phyloP scores from a whole-genome alignment of 2,329 filamentous ascomycete genomes.

The Ceratocystis huliohia region DNA sequence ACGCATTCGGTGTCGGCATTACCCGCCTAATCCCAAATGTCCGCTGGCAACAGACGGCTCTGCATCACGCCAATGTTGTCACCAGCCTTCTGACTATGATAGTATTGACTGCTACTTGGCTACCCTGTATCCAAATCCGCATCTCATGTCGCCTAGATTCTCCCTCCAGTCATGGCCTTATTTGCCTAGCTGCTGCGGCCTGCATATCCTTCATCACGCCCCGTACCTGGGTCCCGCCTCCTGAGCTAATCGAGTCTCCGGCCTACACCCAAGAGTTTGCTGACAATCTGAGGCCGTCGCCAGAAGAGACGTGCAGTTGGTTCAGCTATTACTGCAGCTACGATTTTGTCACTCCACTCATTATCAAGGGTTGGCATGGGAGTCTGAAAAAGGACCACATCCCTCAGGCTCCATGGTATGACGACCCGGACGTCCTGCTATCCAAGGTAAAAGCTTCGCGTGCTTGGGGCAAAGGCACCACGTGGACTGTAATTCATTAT shows the following conservation, averaged over 20 bases:
- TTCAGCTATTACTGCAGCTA: slow-evolving; percentile 40
- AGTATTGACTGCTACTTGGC: slow-evolving; percentile 29
- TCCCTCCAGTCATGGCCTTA: slow-evolving; percentile 21
- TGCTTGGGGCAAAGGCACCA: slow-evolving; percentile 31
- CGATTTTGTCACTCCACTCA: slow-evolving; percentile 38
- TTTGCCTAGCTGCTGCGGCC: slow-evolving; percentile 28
- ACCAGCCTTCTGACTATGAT: slow-evolving; percentile 30
- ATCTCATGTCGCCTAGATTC: slow-evolving; percentile 25
- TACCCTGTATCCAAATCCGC: slow-evolving; percentile 34
- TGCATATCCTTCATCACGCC: slow-evolving; percentile 35
- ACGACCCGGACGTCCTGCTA: slow-evolving; percentile 39
- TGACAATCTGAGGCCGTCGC: slow-evolving; percentile 29
- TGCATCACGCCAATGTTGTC: slow-evolving; percentile 39
- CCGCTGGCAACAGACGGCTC: slow-evolving; percentile 23
- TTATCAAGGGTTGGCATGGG: slow-evolving; percentile 36
- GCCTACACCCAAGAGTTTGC: slow-evolving; percentile 12
- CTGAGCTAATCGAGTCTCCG: slow-evolving; percentile 15
- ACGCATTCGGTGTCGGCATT: slow-evolving; percentile 34
- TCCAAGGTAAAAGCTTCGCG: slow-evolving; percentile 34
- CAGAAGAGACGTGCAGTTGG: slow-evolving; percentile 43
- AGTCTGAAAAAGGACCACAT: slow-evolving; percentile 37
- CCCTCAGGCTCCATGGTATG: slow-evolving; percentile 41
- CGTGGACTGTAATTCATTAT: slow-evolving; percentile 35
- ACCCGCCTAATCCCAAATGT: slow-evolving; percentile 35
- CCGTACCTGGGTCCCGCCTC: slow-evolving; percentile 39